Base-by-base conservation (phyloP, 106 monocot genomes). In the Dendrobium huoshanense region DNA sequence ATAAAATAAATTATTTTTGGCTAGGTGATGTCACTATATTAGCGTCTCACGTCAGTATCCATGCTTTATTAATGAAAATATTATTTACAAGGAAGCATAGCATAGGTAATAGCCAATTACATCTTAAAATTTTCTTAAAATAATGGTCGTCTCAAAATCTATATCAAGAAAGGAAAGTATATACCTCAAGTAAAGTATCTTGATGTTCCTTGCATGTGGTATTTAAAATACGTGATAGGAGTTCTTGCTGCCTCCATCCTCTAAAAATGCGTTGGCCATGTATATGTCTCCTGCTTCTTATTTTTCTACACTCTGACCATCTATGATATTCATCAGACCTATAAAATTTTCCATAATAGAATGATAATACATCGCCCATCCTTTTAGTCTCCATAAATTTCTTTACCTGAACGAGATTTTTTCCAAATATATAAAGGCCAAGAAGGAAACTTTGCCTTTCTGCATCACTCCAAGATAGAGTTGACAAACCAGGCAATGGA, bases 311-410 rank as follows among this genome's bases (percentile, higher is more conserved):
- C 43, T 89, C 92, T 75, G 84, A 83, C 97, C 96, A 97, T 85
- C 82, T 94, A 25, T 78, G 85, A 15, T 97, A 86, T 61, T 77
- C 83, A 82, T 92, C 89, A 78, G 89, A 90, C 77, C 84, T 92
- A 73, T 91, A 97, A 72, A 97, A 97, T 3, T 89, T 88, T 55
- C 94, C 94, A 83, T 97, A 97, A 70, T 94, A 97, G 72, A 91
- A 92, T 31, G 90, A 86, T 24, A 97, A 55, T 43, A 97, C 75
- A 79, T 92, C 90, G 24, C 90, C 92, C 90, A 91, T 89, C 40
- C 72, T 83, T 79, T 91, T 89, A 72, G 41, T 67, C 48, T 86
- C 89, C 48, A 92, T 41, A 78, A 97, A 97, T 40, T 81, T 90
- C 55, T 75, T 82, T 31, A 97, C 81, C 55, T 78, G 81, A 68